Percentiles rank a stretch among this genome's conserved stretches.
Conservation (phyloP, 2,329 filamentous ascomycete species). For the Microsporum audouinii region DNA sequence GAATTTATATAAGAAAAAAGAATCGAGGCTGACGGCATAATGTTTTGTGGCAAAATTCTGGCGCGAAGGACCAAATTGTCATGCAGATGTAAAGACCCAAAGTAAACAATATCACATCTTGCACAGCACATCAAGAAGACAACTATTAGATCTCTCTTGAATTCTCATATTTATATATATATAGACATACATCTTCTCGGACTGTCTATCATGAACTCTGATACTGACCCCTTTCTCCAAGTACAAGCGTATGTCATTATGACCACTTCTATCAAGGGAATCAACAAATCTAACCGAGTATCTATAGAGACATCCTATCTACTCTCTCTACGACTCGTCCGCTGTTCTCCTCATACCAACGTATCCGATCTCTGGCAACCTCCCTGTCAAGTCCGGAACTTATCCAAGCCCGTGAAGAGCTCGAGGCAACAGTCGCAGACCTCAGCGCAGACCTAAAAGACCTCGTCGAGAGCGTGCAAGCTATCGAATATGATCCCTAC, state of each 20-base stretch:
- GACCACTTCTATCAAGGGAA: neutral
- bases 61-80: neutral
- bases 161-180: neutral
- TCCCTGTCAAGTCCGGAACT: constrained; percentile 59
- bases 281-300: constrained; percentile 8
- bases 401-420: constrained; percentile 56
- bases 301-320: constrained; percentile 66
- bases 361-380: constrained; percentile 77
- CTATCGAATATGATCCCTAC: constrained; percentile 76
- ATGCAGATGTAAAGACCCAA: neutral
- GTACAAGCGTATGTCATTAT: constrained; percentile 33
- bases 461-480: constrained; percentile 73
- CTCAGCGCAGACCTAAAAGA: constrained; percentile 79
- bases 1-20: neutral
- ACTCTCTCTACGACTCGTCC: constrained; percentile 71
- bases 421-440: constrained; percentile 63
- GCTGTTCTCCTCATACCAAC: constrained; percentile 87
- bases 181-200: neutral
- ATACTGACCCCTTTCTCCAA: constrained; percentile 37
- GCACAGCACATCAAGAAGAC: neutral
- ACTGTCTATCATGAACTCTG: constrained; percentile 20
- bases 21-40: neutral
- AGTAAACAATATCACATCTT: neutral
- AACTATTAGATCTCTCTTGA: neutral
- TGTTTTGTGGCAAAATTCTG: neutral